phyloP scores from a whole-genome alignment of 2,329 filamentous ascomycete species.

The Trichoderma guizhouense region DNA sequence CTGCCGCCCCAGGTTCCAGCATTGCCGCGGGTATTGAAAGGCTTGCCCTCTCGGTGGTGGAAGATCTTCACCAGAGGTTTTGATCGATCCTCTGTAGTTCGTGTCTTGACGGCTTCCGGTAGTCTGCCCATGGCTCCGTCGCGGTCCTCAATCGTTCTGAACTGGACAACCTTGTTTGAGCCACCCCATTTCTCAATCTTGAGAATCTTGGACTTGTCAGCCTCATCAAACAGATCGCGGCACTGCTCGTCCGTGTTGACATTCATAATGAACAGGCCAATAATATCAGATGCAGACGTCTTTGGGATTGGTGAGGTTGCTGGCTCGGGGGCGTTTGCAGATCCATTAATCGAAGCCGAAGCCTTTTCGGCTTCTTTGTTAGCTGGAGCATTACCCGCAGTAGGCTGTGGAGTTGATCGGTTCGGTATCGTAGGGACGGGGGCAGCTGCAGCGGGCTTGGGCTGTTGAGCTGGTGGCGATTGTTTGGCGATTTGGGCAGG shows the following conservation, averaged over 20 bases:
- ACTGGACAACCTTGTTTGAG: slow-evolving; percentile 81
- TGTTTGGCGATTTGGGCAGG: slow-evolving; percentile 36
- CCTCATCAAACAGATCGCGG: slow-evolving; percentile 74
- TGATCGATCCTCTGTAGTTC: slow-evolving; percentile 67
- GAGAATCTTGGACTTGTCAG: slow-evolving; percentile 77
- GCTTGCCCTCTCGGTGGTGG: slow-evolving; percentile 61
- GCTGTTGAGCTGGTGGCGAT: slow-evolving; percentile 36
- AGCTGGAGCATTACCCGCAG: slow-evolving; percentile 40
- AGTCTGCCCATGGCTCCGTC: slow-evolving; percentile 73
- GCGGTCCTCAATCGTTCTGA: slow-evolving; percentile 75
- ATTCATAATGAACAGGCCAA: slow-evolving; percentile 87
- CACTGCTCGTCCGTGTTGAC: slow-evolving; percentile 80
- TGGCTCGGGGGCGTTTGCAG: slow-evolving; percentile 49
- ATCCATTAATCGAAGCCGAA: slow-evolving; percentile 48
- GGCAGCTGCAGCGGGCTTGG: slow-evolving; percentile 42
- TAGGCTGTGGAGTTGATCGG: slow-evolving; percentile 48
- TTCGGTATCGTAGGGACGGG: slow-evolving; percentile 37
- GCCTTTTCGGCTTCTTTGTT: slow-evolving; percentile 57
- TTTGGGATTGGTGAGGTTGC: slow-evolving; percentile 59
- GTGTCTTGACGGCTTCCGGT: slow-evolving; percentile 72
- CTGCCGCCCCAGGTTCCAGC: slow-evolving; percentile 66
- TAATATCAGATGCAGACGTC: slow-evolving; percentile 61
- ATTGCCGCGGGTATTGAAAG: slow-evolving; percentile 58
- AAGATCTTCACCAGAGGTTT: slow-evolving; percentile 83
- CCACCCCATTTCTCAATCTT: slow-evolving; percentile 76